Conservation (phyloP, 305 asterid species). For the Fraxinus sp. region DNA sequence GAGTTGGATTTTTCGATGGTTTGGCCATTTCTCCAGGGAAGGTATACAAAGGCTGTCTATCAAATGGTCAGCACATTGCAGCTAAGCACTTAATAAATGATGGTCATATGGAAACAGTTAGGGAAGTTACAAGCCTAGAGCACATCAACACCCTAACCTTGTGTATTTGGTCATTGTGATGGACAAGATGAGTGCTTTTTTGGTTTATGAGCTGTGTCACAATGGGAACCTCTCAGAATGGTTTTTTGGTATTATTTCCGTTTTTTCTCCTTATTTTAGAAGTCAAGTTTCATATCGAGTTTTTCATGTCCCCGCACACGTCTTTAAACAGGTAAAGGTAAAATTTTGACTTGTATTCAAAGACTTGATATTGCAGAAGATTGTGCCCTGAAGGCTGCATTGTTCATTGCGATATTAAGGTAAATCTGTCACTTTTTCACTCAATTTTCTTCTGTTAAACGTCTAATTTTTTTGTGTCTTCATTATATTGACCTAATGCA, state of each 20-base stretch:
- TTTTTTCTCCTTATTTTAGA: neutral
- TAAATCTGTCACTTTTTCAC: neutral
- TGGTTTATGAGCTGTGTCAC: slow-evolving; percentile 65
- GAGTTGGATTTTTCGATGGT: slow-evolving; percentile 10
- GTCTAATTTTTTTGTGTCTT: neutral
- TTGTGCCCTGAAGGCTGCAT: slow-evolving; percentile 73
- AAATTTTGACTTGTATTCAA: slow-evolving; percentile 55
- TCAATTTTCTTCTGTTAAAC: neutral
- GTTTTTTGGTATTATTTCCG: slow-evolving; percentile 53
- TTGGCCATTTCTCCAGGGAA: slow-evolving; percentile 46
- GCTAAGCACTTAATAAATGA: slow-evolving; percentile 74
- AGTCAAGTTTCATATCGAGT: neutral
- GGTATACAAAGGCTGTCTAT: slow-evolving; percentile 62
- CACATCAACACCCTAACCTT: slow-evolving; percentile 78
- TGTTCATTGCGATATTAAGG: slow-evolving; percentile 82
- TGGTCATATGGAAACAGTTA: slow-evolving; percentile 71
- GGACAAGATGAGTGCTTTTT: slow-evolving; percentile 70
- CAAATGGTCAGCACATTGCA: slow-evolving; percentile 52
- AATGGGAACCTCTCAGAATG: slow-evolving; percentile 80
- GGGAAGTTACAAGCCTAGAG: slow-evolving; percentile 73
- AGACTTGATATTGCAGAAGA: slow-evolving; percentile 63
- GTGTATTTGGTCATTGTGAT: slow-evolving; percentile 71
- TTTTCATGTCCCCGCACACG: neutral
- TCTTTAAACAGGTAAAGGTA: slow-evolving; percentile 45
- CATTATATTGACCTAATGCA: slow-evolving; percentile 24